phyloP scores from a whole-genome alignment of 345 rosid genomes.

The Brassica incana region DNA sequence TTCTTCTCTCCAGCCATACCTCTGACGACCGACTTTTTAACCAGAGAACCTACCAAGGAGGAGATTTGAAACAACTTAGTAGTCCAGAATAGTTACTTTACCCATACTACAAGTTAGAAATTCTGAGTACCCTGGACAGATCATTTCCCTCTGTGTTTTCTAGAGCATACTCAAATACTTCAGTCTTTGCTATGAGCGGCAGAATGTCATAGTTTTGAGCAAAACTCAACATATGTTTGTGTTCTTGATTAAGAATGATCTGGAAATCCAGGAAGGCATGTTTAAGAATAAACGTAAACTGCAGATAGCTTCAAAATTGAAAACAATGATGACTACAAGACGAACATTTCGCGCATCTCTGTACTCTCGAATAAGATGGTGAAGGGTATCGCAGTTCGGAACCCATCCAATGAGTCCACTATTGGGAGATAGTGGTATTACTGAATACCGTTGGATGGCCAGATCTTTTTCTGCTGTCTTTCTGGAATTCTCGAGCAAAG shows the following conservation, averaged over 20 bases:
- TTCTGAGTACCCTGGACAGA: conserved; percentile 69
- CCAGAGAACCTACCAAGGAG: conserved; percentile 81
- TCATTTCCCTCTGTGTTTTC: conserved; percentile 95
- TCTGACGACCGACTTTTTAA: conserved; percentile 97
- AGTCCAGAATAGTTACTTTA: conserved; percentile 18
- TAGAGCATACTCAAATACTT: conserved; percentile 88
- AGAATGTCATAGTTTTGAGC: conserved; percentile 93
- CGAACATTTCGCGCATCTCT: conserved; percentile 90
- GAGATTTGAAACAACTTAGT: conserved; percentile 13
- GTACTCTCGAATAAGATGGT: conserved; percentile 88
- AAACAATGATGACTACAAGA: conserved; percentile 28
- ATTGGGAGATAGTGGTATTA: conserved; percentile 92
- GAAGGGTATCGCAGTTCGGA: conserved; percentile 93
- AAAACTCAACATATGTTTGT: conserved; percentile 84
- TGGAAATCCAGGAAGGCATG: conserved; percentile 44
- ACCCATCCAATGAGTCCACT: conserved; percentile 98
- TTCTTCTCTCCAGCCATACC: conserved; percentile 98
- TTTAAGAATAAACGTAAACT: conserved; percentile 7
- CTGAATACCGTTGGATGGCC: conserved; percentile 81
- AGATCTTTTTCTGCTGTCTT: conserved; percentile 90
- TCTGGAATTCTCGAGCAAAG: conserved; percentile 82
- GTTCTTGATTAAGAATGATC: conserved; percentile 93
- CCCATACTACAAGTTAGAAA: conserved; percentile 1
- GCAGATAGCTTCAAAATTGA: conserved; percentile 9
- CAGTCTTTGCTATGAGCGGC: conserved; percentile 89